Conservation (phyloP, 768 basidiomycete species). For the Xerocomus potaroensis region DNA sequence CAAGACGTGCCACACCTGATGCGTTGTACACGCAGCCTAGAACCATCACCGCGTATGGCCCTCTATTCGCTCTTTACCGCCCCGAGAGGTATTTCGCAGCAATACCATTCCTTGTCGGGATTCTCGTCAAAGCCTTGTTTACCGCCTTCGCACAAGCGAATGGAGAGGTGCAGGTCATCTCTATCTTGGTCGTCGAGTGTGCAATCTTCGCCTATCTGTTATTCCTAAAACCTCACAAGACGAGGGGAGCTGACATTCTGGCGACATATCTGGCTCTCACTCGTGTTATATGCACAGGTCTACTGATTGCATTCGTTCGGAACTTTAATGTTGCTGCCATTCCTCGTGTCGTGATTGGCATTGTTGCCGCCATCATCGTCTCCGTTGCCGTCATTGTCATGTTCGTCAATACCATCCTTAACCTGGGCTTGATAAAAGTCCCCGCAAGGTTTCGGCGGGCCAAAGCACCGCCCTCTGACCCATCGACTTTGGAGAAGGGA, state of each 20-base stretch:
- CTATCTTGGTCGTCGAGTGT: slow-evolving; percentile 63
- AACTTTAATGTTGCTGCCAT: slow-evolving; percentile 63
- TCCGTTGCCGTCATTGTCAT: slow-evolving; percentile 67
- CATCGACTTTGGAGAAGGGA: slow-evolving; percentile 29
- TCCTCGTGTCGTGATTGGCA: slow-evolving; percentile 75
- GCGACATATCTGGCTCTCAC: slow-evolving; percentile 61
- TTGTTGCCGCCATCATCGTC: slow-evolving; percentile 67
- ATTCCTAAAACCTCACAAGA: slow-evolving; percentile 58
- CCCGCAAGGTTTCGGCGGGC: slow-evolving; percentile 17
- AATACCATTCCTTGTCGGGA: slow-evolving; percentile 48
- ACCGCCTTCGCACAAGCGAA: slow-evolving; percentile 60
- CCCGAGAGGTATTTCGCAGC: slow-evolving; percentile 66
- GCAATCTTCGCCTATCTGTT: slow-evolving; percentile 51
- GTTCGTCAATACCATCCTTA: slow-evolving; percentile 60
- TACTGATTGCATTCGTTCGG: slow-evolving; percentile 76
- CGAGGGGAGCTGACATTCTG: slow-evolving; percentile 68
- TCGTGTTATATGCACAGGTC: slow-evolving; percentile 62
- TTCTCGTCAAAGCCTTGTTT: slow-evolving; percentile 66
- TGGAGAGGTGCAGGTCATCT: slow-evolving; percentile 65
- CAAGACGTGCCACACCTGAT: slow-evolving; percentile 37
- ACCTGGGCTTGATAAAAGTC: slow-evolving; percentile 37
- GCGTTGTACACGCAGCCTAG: slow-evolving; percentile 34
- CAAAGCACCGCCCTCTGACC: slow-evolving; percentile 8
- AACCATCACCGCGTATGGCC: slow-evolving; percentile 43
- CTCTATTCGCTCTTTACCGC: slow-evolving; percentile 67